Base-by-base conservation (phyloP, 1,284 basidiomycete genomes). In the Tilletia caries region DNA sequence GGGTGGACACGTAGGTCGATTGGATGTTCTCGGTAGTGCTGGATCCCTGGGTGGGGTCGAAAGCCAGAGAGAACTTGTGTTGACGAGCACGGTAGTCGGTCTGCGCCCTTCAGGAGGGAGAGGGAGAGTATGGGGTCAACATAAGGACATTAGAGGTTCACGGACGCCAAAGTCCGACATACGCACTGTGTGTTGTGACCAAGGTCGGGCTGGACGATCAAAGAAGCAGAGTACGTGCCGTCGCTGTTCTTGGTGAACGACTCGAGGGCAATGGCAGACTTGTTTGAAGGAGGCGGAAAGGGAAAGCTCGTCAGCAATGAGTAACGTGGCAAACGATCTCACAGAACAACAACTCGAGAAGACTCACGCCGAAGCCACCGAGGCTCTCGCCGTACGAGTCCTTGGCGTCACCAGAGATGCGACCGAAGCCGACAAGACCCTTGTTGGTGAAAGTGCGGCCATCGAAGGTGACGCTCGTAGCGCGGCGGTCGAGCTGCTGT, bases 371-470 rank as follows among this genome's bases (percentile, higher is more conserved):
- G 29, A 84, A 71, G 29, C 82, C 81, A 64, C 83, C 83, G 69
- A 84, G 75, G 15, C 81, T 83, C 73, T 84, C 81, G 60, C 77
- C 76, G 41, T 74, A 76, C 2, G 70, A 77, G 75, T 84, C 83
- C 12, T 71, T 37, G 2, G 70, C 70, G 54, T 75, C 75, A n/a
- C 77, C 76, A 12, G 75, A 41, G 70, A 81, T 79, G 48, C 79
- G 77, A 18, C 83, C 83, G 66, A 84, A 83, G 32, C 76, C 83
- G 58, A 84, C 83, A 3, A 84, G 76, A 41, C 83, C 83, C 60
- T 83, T 75, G 75, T 79, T 83, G 68, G 79, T 69, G 69, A 80
- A 78, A 10, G 64, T 50, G n/a, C 52, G 32, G 15, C 68, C 65
- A 41, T 69, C 68, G 41, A 71, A 70, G 15, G 44, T 60, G 23